A percentile compares a stretch with the other conserved stretches of the same genome.
Conservation (phyloP, 2,329 filamentous ascomycete genomes). For the Clonostachys sp. region DNA sequence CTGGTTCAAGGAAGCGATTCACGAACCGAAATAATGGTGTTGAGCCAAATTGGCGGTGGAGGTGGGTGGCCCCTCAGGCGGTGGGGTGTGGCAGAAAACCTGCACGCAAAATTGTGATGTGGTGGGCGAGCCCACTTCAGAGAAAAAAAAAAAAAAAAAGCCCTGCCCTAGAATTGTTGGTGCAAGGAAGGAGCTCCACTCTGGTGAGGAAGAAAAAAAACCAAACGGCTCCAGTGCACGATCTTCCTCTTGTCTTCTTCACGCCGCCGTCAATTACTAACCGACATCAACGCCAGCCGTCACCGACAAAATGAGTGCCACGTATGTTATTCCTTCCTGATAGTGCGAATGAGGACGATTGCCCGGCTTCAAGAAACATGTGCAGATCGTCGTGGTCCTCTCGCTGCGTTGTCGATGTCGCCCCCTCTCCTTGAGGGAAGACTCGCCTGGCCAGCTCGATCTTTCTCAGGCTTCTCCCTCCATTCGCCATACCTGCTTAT, state of each 20-base stretch:
- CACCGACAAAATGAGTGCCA: constrained; percentile 39
- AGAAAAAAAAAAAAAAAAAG: constrained; percentile 9
- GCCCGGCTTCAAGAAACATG: constrained; percentile 48
- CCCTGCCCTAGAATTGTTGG: not conserved
- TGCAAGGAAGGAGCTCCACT: not conserved
- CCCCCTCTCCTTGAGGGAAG: constrained; percentile 7
- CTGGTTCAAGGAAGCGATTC: not conserved
- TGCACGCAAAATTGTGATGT: not conserved
- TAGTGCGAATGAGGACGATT: constrained; percentile 23
- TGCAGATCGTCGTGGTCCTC: constrained; percentile 78
- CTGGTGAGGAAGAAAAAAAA: not conserved
- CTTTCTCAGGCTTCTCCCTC: constrained; percentile 61
- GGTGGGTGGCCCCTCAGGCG: constrained; percentile 16
- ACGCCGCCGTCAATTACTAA: not conserved
- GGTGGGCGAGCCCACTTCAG: not conserved
- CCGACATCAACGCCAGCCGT: constrained; percentile 10
- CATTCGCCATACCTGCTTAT: constrained; percentile 37
- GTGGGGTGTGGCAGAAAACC: constrained; percentile 29
- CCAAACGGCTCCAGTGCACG: not conserved
- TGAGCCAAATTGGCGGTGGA: constrained; percentile 16
- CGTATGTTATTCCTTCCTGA: constrained; percentile 46
- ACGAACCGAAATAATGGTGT: constrained; percentile 10
- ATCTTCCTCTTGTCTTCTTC: constrained; percentile 2
- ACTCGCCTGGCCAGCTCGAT: constrained; percentile 68
- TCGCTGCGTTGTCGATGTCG: constrained; percentile 53